Conservation (phyloP, 108 stramenopile species). For the Nannochloropsis oceanica region DNA sequence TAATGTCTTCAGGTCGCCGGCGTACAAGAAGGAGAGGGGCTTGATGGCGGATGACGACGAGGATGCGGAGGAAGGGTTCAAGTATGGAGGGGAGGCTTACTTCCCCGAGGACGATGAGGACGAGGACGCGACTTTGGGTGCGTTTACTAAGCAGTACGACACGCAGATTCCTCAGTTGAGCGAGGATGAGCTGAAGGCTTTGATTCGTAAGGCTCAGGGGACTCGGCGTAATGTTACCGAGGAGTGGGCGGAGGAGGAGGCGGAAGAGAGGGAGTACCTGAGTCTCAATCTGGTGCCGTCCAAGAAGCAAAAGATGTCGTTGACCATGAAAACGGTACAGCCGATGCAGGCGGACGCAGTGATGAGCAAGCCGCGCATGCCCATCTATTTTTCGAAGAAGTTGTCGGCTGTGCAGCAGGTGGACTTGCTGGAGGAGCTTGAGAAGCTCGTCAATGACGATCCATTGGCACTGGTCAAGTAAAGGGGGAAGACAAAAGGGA, state of each 20-base stretch:
- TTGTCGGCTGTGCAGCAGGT: not conserved
- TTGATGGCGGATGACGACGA: not conserved
- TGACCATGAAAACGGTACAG: not conserved
- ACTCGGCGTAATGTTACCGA: not conserved
- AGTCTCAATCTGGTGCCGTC: not conserved
- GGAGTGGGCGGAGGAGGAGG: not conserved
- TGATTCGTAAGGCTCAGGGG: not conserved
- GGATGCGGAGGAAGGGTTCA: not conserved
- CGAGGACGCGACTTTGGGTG: not conserved
- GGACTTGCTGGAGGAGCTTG: not conserved
- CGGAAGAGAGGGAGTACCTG: not conserved
- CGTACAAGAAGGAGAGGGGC: not conserved
- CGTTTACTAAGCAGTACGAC: not conserved
- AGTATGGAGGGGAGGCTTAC: not conserved
- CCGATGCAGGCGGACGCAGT: not conserved
- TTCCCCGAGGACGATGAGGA: not conserved
- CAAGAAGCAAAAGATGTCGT: not conserved
- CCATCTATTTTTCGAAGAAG: not conserved
- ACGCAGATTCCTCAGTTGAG: not conserved
- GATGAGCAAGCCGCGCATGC: not conserved
- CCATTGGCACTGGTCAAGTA: not conserved
- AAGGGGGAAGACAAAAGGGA: not conserved
- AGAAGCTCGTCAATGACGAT: not conserved
- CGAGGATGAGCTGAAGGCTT: not conserved
- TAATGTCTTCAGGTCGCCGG: not conserved